Evolutionary conservation across 257 asterid species (phyloP).

Genomic region (Solanum virginianum): DNA sequence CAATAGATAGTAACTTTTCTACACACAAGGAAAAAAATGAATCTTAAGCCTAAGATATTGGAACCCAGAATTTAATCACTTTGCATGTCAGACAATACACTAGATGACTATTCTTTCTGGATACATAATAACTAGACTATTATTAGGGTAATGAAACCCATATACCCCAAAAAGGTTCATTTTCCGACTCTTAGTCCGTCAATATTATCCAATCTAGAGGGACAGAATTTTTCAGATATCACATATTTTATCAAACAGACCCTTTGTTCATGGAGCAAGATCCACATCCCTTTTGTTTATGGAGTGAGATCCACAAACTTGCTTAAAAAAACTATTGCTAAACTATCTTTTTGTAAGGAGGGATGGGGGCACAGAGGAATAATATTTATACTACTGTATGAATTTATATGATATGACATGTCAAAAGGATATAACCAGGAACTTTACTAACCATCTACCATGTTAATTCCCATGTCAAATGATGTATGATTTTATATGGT

Average conservation of each 20-base stretch:
- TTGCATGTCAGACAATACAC: not conserved
- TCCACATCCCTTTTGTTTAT: not conserved
- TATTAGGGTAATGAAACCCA: not conserved
- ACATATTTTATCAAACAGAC: not conserved
- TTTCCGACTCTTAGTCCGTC: not conserved
- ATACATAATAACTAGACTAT: not conserved
- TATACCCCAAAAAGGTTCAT: not conserved
- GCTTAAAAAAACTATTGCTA: not conserved
- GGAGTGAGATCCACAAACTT: not conserved
- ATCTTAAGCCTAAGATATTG: not conserved
- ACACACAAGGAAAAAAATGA: not conserved
- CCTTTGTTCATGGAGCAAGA: not conserved
- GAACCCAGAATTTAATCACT: not conserved
- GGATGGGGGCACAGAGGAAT: not conserved
- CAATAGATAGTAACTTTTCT: not conserved
- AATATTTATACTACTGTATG: not conserved
- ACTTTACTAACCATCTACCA: conserved; percentile 81
- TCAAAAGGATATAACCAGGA: not conserved
- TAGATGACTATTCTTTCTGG: not conserved
- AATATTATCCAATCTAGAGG: not conserved
- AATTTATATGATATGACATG: not conserved
- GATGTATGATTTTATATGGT: conserved; percentile 2
- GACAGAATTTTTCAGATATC: not conserved
- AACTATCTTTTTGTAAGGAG: not conserved
- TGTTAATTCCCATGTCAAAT: conserved; percentile 99